A percentile compares a stretch with the other conserved stretches of the same genome.
phyloP scores from a whole-genome alignment of 208 protist species.

The Leishmania braziliensis region DNA sequence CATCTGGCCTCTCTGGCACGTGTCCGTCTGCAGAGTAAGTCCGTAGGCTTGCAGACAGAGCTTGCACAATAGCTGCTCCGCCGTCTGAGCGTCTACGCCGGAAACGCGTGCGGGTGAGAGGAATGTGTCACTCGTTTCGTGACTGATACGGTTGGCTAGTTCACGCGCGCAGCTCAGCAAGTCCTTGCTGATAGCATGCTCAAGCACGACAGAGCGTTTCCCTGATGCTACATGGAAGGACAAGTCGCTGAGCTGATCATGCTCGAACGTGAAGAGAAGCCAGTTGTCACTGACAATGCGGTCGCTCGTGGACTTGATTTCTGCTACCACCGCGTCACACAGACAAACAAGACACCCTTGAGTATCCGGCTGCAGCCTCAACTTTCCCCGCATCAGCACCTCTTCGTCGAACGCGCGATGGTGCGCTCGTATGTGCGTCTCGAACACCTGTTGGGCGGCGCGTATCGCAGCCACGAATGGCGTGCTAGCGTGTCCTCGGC shows the following conservation, averaged over 20 bases:
- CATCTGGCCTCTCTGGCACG: conserved; percentile 11
- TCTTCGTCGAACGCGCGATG: conserved; percentile 19
- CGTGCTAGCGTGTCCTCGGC: conserved; percentile 14
- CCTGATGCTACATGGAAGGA: conserved; percentile 16
- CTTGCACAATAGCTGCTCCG: conserved; percentile 14
- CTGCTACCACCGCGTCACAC: conserved; percentile 18
- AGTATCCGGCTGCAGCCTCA: conserved; percentile 6
- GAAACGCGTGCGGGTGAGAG: neutral
- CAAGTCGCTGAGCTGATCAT: conserved; percentile 10
- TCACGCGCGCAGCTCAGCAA: conserved; percentile 24
- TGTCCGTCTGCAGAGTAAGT: conserved; percentile 8
- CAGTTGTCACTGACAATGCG: conserved; percentile 6
- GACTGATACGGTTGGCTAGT: conserved; percentile 17
- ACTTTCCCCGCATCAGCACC: neutral
- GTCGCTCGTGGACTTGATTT: conserved; percentile 24
- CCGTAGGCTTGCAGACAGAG: conserved; percentile 26
- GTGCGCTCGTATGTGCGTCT: conserved; percentile 37
- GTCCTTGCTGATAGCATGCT: conserved; percentile 11
- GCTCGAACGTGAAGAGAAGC: conserved; percentile 16
- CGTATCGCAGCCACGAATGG: conserved; percentile 32
- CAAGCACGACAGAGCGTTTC: conserved; percentile 22
- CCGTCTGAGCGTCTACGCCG: neutral
- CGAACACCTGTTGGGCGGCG: conserved; percentile 37
- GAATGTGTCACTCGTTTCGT: conserved; percentile 19
- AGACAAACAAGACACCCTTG: conserved; percentile 9